Base-by-base conservation (phyloP, 139 green algal genomes). In the Chlorella sp. region DNA sequence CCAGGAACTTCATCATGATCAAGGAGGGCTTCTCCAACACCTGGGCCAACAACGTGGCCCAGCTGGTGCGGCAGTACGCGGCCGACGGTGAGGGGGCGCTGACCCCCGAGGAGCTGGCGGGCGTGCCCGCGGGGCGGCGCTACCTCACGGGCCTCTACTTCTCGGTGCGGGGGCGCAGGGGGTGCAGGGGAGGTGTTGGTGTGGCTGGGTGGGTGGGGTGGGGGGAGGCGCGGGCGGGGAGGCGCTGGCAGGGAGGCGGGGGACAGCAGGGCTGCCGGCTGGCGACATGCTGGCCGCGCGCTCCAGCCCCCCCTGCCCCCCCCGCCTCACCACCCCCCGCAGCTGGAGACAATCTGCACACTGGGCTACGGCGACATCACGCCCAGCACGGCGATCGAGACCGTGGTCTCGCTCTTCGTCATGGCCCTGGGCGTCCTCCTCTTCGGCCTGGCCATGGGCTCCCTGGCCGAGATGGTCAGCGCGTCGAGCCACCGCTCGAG, bases 1-100 rank as follows among this genome's bases (percentile, higher is more conserved):
- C n/a, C 70, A 76, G 70, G 70, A 76, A 76, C 70, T 76, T 76
- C 55, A 67, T 76, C 5, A 55, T 40, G 29, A 58, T 76, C 55
- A 64, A 27, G 29, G 55, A 76, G 23, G 70, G 42, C 40, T 56
- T 76, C 27, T 3, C 55, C 0, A 11, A 14, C 41, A 76, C 70
- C 14, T 76, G 53, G 53, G 27, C 58, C 6, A 67, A 76, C 55
- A 29, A 53, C 8, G 35, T 76, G 0, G 70, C 53, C n/a, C 43
- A 46, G 0, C 70, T 76, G 70, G 70, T 76, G 40, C 55, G 70
- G 29, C 70, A 35, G 1, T 53, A 76, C 70, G n/a, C 40, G 1
- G 31, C 40, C 5, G 70, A 76, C n/a, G 55, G 53, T n/a, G 70
- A 23, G 35, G 53, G 36, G 11, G 8, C 48, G 14, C 55, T 76